phyloP scores from a whole-genome alignment of 2,329 filamentous ascomycete species.

The Pestalotiopsis sp. region DNA sequence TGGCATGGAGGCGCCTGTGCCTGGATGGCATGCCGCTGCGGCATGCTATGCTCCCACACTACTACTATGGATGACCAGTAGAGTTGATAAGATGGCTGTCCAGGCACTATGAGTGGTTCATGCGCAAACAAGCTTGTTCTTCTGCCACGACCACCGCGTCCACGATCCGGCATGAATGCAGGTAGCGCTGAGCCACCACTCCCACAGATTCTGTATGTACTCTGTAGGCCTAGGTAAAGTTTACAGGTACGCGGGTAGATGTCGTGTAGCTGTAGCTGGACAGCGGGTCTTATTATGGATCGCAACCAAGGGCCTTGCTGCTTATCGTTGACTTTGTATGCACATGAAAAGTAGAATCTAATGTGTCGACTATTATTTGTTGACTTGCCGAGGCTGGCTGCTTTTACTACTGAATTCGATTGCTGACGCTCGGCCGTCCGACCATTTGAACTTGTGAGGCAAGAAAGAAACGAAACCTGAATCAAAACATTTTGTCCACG shows the following conservation, averaged over 20 bases:
- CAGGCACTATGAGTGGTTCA: conserved; percentile 8
- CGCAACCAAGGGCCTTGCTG: too few species aligned
- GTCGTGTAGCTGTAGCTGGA: too few species aligned
- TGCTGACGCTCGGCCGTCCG: neutral
- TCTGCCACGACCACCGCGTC: neutral
- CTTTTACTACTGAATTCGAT: too few species aligned
- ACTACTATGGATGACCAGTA: neutral
- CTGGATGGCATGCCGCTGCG: neutral
- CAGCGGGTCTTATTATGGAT: too few species aligned
- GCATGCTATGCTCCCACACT: conserved; percentile 1
- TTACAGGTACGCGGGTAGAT: neutral
- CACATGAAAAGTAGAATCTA: too few species aligned
- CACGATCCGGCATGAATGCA: neutral
- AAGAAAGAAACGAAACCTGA: neutral
- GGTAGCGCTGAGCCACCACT: conserved; percentile 1
- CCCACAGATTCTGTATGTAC: neutral
- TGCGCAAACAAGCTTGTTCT: conserved; percentile 12
- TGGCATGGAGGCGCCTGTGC: conserved; percentile 8
- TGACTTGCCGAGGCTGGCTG: too few species aligned
- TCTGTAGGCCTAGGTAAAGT: neutral
- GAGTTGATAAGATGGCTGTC: neutral
- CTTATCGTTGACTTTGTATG: too few species aligned
- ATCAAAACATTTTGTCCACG: neutral
- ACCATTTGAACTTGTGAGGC: too few species aligned
- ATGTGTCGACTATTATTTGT: too few species aligned